Evolutionary conservation across 2,329 filamentous ascomycete species (phyloP).

Genomic region (Biscogniauxia sp.): DNA sequence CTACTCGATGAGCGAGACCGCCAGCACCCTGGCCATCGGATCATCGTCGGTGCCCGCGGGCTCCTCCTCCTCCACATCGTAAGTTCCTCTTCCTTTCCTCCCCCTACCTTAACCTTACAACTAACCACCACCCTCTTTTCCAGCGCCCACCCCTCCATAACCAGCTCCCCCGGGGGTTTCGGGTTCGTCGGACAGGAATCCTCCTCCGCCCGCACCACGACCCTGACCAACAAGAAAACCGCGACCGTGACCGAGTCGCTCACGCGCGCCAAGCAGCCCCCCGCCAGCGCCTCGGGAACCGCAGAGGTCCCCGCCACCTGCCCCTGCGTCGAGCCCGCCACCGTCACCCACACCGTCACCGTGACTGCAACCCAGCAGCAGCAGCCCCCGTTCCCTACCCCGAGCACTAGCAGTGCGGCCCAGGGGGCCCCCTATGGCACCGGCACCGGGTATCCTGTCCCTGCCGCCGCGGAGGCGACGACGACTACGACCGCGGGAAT

Average conservation of each 20-base stretch:
- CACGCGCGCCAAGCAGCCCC: neutral
- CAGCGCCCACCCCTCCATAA: neutral
- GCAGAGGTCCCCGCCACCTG: conserved; percentile 7
- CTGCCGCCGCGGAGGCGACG: neutral
- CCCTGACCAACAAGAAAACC: conserved; percentile 14
- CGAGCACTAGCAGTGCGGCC: no score
- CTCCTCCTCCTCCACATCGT: conserved; percentile 16
- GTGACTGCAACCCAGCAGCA: conserved; percentile 16
- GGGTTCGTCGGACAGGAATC: no score
- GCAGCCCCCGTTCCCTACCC: conserved; percentile 29
- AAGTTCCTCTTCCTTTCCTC: conserved; percentile 14
- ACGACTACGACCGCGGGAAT: neutral
- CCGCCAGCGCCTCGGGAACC: no score
- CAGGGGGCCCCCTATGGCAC: no score
- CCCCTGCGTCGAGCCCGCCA: conserved; percentile 23
- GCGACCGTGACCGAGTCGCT: conserved; percentile 9
- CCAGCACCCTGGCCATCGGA: conserved; percentile 19
- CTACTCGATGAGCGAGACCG: conserved; percentile 25
- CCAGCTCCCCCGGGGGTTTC: conserved; percentile 1
- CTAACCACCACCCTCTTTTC: neutral
- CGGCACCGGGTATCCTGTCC: neutral
- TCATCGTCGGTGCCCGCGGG: conserved; percentile 6
- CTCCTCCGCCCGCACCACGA: neutral
- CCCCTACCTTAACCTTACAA: neutral
- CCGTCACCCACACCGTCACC: conserved; percentile 19